Evolutionary conservation across 1,139 yeast species (phyloP).

Genomic region (Yamadazyma friedrichii): DNA sequence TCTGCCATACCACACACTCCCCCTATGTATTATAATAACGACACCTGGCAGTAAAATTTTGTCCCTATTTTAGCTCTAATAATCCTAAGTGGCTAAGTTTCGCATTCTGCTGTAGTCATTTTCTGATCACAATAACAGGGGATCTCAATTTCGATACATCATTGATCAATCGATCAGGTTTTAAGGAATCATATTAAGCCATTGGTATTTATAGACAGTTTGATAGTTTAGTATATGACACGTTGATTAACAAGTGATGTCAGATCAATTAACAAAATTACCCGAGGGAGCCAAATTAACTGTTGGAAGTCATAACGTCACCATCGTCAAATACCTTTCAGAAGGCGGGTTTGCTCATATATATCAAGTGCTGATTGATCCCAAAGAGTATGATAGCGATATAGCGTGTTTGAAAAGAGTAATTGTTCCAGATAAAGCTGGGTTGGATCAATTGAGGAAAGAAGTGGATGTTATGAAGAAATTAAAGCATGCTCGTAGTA

Average conservation of each 20-base stretch:
- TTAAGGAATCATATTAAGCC: too few species aligned
- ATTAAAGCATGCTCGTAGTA: slow-evolving; percentile 51
- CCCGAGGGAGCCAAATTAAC: slow-evolving; percentile 40
- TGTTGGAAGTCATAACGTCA: slow-evolving; percentile 44
- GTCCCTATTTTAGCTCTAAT: too few species aligned
- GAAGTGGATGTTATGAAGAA: slow-evolving; percentile 84
- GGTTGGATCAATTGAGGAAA: slow-evolving; percentile 61
- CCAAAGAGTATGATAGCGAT: slow-evolving; percentile 32
- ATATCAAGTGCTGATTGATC: slow-evolving; percentile 54
- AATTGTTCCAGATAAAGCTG: slow-evolving; percentile 67
- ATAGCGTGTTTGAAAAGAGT: slow-evolving; percentile 74
- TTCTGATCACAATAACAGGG: background rate
- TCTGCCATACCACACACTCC: too few species aligned
- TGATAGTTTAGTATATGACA: background rate
- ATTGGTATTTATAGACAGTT: background rate
- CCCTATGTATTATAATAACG: too few species aligned
- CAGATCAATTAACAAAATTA: slow-evolving; percentile 33
- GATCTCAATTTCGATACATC: too few species aligned
- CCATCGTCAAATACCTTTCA: slow-evolving; percentile 37
- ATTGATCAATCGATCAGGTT: too few species aligned
- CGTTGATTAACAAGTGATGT: slow-evolving; percentile 12
- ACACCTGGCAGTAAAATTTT: too few species aligned
- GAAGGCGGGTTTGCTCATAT: slow-evolving; percentile 58
- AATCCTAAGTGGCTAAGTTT: background rate
- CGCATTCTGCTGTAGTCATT: background rate